Evolutionary conservation across 2,329 filamentous ascomycete species (phyloP), one percentile per base, ranked within the genome.

Genomic region (Nigrograna mackinnonii): DNA sequence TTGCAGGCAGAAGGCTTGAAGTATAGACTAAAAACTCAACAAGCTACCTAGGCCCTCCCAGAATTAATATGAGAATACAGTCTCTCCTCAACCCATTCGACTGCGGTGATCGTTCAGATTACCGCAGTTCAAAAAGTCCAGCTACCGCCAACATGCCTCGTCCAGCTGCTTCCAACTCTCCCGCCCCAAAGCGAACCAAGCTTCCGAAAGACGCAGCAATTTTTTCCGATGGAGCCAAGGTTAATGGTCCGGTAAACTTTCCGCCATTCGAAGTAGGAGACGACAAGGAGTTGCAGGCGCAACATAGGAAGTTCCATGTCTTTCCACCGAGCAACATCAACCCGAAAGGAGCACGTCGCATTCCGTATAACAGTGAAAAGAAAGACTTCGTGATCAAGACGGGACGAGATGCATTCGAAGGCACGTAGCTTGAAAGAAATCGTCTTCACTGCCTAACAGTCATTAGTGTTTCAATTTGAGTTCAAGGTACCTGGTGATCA

Each of bases 361-460:
- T 96, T 45, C 92, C 92, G 0, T 97, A 97, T 70, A 91, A 90
- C 61, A 96, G 91, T 64, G 88, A 90, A 53, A 97, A 96, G 76
- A 95, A 95, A 68, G 80, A 86, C 46, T 95, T 96, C 58, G 81
- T 85, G 49, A 82, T 86, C 51, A 95, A 89, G 74, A 97, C 92
- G 3, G 89, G 90, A 1, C 78, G 91, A 40, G 89, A 95, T 55
- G 87, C 86, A 47, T 95, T 96, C 55, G 87, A 96, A 79, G 88
- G 92, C 94, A 74, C 60, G 72, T 57, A 43, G 35, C 7, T n/a
- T n/a, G n/a, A n/a, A n/a, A n/a, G n/a, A n/a, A n/a, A n/a, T n/a
- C n/a, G n/a, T n/a, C n/a, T n/a, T n/a, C n/a, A n/a, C n/a, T n/a
- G n/a, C n/a, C n/a, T n/a, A n/a, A n/a, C n/a, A n/a, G n/a, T n/a